Conservation (phyloP, 2,329 filamentous ascomycete species). For the Rhynchosporium graminicola region DNA sequence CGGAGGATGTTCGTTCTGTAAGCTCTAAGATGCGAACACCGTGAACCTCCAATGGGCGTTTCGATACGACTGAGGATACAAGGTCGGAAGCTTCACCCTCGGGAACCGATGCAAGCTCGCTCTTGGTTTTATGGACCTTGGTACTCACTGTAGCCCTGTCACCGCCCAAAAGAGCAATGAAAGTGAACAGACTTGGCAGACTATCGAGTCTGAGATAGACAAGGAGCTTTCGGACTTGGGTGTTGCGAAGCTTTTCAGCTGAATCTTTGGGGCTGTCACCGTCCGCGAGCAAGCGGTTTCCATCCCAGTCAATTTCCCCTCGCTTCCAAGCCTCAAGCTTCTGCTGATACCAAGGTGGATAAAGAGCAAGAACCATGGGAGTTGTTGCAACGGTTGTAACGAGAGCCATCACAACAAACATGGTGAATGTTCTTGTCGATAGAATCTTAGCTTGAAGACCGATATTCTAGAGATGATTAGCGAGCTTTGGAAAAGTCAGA, state of each 20-base stretch:
- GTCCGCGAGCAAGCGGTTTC: constrained; percentile 47
- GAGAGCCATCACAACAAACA: constrained; percentile 92
- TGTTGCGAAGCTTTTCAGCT: constrained; percentile 51
- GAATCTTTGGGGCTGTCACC: constrained; percentile 41
- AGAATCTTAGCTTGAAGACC: constrained; percentile 82
- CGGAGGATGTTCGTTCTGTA: constrained; percentile 88
- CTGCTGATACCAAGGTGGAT: constrained; percentile 75
- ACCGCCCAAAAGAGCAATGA: constrained; percentile 76
- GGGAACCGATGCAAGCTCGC: constrained; percentile 34
- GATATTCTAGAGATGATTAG: constrained; percentile 59
- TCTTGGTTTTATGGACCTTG: constrained; percentile 42
- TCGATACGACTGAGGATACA: constrained; percentile 26
- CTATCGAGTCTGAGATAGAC: constrained; percentile 85
- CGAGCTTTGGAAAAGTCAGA: not conserved
- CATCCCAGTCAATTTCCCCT: constrained; percentile 90
- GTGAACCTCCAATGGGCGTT: constrained; percentile 48
- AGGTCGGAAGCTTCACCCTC: constrained; percentile 36
- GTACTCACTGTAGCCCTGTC: constrained; percentile 42
- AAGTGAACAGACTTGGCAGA: constrained; percentile 77
- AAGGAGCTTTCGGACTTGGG: constrained; percentile 64
- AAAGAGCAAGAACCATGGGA: constrained; percentile 70
- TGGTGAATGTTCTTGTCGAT: constrained; percentile 80
- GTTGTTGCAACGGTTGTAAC: constrained; percentile 84
- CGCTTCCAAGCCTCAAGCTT: constrained; percentile 75
- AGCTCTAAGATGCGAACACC: constrained; percentile 85